A percentile compares a stretch with the other conserved stretches of the same genome.
phyloP scores from a whole-genome alignment of 2,329 filamentous ascomycete species.

The Phaeosphaeriaceae sp. region DNA sequence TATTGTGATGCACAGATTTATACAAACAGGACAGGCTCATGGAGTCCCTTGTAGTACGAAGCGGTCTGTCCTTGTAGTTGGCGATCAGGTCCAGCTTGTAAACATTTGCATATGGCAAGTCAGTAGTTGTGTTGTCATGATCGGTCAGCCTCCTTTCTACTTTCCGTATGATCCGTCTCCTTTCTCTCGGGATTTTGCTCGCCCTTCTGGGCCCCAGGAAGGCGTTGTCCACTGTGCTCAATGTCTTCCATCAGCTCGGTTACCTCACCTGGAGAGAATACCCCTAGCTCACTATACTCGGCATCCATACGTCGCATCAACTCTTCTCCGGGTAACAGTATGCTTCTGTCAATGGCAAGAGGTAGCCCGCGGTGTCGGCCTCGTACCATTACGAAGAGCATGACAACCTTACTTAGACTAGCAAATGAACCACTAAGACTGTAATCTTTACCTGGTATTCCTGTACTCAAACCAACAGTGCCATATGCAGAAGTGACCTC shows the following conservation, averaged over 20 bases:
- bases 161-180: neutral
- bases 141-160: neutral
- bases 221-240: conserved; percentile 18
- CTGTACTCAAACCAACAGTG: conserved; percentile 66
- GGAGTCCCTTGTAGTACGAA: no score
- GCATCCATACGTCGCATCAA: conserved; percentile 43
- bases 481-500: conserved; percentile 66
- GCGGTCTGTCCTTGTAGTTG: no score
- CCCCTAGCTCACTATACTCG: conserved; percentile 32
- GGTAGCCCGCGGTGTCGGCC: conserved; percentile 38
- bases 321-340: conserved; percentile 40
- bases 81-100: no score
- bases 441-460: conserved; percentile 60
- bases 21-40: no score
- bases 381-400: conserved; percentile 63
- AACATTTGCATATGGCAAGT: no score
- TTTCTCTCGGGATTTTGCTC: conserved; percentile 20
- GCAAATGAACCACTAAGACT: conserved; percentile 64
- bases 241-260: conserved; percentile 23
- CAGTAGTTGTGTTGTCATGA: no score
- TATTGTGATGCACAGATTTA: neutral
- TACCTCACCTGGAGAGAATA: conserved; percentile 15
- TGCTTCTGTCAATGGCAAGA: conserved; percentile 40
- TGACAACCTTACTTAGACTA: conserved; percentile 62
- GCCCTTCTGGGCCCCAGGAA: conserved; percentile 5